Percentiles rank a stretch among this genome's conserved stretches.
phyloP scores from a whole-genome alignment of 139 green algal genomes.

The Chlamydomonas schloesseri region DNA sequence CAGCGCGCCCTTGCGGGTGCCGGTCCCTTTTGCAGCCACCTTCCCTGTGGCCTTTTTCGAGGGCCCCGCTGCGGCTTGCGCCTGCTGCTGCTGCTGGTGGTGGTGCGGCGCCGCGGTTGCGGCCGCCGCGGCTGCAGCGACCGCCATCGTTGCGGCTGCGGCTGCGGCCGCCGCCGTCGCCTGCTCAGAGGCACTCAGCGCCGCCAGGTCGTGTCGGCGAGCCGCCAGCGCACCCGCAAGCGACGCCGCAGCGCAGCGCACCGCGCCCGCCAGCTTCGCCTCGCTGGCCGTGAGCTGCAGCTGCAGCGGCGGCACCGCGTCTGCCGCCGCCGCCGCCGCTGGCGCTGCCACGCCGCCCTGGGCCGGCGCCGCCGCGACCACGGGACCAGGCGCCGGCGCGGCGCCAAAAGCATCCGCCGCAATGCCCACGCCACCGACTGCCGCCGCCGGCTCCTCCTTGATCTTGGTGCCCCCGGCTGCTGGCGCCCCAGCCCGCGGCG shows the following conservation, averaged over 20 bases:
- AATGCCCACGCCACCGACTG: too few relatives aligned
- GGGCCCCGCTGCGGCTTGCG: background rate
- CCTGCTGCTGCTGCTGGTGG: background rate
- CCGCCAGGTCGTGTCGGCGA: conserved; percentile 38
- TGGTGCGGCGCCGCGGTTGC: background rate
- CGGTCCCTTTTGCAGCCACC: too few relatives aligned
- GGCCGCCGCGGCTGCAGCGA: background rate
- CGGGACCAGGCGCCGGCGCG: background rate
- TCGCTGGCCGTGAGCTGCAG: conserved; percentile 6
- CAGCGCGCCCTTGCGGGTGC: background rate
- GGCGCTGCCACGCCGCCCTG: too few relatives aligned
- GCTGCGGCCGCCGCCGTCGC: background rate
- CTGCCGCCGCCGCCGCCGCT: background rate
- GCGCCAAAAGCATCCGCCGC: background rate
- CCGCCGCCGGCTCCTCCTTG: too few relatives aligned
- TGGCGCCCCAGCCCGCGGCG: background rate
- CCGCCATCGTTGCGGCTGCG: background rate
- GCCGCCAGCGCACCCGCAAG: conserved; percentile 6
- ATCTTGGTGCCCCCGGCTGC: too few relatives aligned
- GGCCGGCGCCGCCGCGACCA: too few relatives aligned
- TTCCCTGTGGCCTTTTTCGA: background rate
- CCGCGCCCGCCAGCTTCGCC: background rate
- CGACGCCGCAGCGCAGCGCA: background rate
- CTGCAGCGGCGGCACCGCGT: background rate
- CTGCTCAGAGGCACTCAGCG: conserved; percentile 5